Evolutionary conservation across 495 filamentous ascomycete genomes (phyloP).

Genomic region (Sabuloglossum arenarium): DNA sequence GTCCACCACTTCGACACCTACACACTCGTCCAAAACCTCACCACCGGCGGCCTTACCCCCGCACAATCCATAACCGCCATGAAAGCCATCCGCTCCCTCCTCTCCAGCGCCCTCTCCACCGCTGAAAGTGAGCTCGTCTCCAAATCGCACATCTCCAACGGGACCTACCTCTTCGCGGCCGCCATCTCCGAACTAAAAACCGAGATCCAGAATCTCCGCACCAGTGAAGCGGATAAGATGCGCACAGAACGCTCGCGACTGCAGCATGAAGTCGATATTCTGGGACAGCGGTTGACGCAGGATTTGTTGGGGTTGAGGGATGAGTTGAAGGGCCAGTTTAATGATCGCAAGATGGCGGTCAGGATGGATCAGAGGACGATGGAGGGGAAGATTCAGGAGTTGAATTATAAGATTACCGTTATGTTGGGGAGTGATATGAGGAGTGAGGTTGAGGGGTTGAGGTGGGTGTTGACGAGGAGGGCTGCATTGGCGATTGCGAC

Average conservation of each 20-base stretch:
- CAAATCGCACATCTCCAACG: conserved; percentile 64
- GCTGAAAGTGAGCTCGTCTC: conserved; percentile 56
- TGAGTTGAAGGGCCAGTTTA: conserved; percentile 84
- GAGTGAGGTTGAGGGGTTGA: conserved; percentile 72
- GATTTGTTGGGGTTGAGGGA: conserved; percentile 66
- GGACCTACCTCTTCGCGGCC: conserved; percentile 82
- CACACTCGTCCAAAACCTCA: conserved; percentile 57
- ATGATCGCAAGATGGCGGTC: conserved; percentile 85
- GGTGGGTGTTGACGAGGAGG: conserved; percentile 77
- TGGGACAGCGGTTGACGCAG: conserved; percentile 62
- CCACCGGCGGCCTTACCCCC: conserved; percentile 41
- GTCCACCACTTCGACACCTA: conserved; percentile 96
- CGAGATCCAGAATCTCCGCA: conserved; percentile 41
- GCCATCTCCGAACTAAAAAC: conserved; percentile 83
- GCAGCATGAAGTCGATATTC: conserved; percentile 84
- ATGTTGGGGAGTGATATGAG: conserved; percentile 66
- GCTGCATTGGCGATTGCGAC: conserved; percentile 56
- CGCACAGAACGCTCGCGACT: conserved; percentile 63
- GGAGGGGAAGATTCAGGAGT: conserved; percentile 72
- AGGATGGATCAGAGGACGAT: conserved; percentile 64
- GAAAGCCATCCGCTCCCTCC: conserved; percentile 62
- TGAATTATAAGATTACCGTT: conserved; percentile 88
- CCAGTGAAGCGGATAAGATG: conserved; percentile 43
- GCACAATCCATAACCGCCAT: conserved; percentile 59
- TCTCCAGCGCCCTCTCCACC: conserved; percentile 59